Conservation (phyloP, 129 eudicot genomes). For the Solidago caesia region DNA sequence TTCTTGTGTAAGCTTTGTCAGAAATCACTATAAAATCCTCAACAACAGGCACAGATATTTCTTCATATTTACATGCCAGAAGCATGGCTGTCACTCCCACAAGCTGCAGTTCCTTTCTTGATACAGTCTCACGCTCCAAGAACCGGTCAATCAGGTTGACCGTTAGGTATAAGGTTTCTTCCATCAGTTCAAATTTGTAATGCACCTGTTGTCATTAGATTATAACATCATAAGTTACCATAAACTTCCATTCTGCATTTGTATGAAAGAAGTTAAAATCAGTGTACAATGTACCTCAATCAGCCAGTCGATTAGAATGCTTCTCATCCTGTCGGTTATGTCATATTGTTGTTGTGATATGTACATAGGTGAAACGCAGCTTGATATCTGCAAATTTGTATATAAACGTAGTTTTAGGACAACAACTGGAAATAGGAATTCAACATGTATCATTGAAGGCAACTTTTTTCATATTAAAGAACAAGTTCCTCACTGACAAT, state of each 20-base stretch:
- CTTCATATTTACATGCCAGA: conserved; percentile 91
- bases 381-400: conserved; percentile 41
- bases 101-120: conserved; percentile 85
- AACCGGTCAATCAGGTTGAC: conserved; percentile 87
- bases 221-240: not conserved
- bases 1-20: conserved; percentile 72
- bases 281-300: conserved; percentile 60
- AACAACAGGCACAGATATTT: conserved; percentile 87
- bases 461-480: not conserved
- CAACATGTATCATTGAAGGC: not conserved
- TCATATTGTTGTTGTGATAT: conserved; percentile 67
- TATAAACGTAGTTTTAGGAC: not conserved
- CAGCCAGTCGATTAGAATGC: conserved; percentile 88
- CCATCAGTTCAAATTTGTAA: conserved; percentile 93
- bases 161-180: conserved; percentile 84
- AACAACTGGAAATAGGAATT: not conserved
- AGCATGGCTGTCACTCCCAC: conserved; percentile 95
- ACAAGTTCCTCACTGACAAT: not conserved
- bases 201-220: conserved; percentile 55
- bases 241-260: not conserved
- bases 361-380: conserved; percentile 72
- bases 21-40: conserved; percentile 82
- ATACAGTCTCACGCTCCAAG: conserved; percentile 48
- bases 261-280: not conserved
- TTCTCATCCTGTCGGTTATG: conserved; percentile 84